phyloP scores from a whole-genome alignment of 2,329 filamentous ascomycete genomes.

The Fusarium nematophilum region DNA sequence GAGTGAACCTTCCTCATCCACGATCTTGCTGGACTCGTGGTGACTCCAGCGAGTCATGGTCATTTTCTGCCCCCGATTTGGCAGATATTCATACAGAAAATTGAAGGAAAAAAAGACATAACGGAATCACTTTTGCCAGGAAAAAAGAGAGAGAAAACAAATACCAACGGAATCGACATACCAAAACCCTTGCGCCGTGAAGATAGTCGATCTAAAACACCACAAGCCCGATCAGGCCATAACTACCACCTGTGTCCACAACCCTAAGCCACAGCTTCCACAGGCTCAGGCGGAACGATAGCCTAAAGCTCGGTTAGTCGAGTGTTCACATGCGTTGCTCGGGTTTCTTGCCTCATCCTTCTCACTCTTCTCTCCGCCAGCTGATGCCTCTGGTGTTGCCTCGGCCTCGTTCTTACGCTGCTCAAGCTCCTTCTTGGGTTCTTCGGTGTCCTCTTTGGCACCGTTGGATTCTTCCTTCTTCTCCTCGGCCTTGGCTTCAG shows the following conservation, averaged over 20 bases:
- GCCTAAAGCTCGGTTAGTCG: slow-evolving; percentile 36
- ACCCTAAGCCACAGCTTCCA: slow-evolving; percentile 52
- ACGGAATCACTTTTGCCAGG: slow-evolving; percentile 43
- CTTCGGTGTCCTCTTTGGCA: slow-evolving; percentile 53
- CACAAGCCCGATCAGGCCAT: slow-evolving; percentile 19
- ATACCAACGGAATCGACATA: slow-evolving; percentile 31
- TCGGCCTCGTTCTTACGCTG: slow-evolving; percentile 40
- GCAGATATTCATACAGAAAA: slow-evolving; percentile 46
- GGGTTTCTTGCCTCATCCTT: slow-evolving; percentile 52
- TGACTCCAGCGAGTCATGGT: slow-evolving; percentile 24
- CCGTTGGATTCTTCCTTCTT: slow-evolving; percentile 57
- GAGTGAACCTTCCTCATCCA: slow-evolving; percentile 18
- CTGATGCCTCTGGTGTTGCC: slow-evolving; percentile 30
- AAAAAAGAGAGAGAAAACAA: slow-evolving; percentile 37
- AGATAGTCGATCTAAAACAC: slow-evolving; percentile 41
- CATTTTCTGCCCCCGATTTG: slow-evolving; percentile 29
- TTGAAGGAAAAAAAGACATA: slow-evolving; percentile 31
- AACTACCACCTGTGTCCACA: slow-evolving; percentile 11
- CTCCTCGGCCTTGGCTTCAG: slow-evolving; percentile 51
- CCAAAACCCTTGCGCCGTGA: slow-evolving; percentile 44
- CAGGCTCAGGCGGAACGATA: slow-evolving; percentile 47
- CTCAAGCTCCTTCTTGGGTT: slow-evolving; percentile 50
- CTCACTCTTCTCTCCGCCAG: slow-evolving; percentile 38
- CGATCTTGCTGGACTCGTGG: slow-evolving; percentile 24
- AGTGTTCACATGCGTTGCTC: not conserved